Percentiles rank a stretch among this genome's conserved stretches.
phyloP scores from a whole-genome alignment of 768 basidiomycete species.

The Suillus plorans region DNA sequence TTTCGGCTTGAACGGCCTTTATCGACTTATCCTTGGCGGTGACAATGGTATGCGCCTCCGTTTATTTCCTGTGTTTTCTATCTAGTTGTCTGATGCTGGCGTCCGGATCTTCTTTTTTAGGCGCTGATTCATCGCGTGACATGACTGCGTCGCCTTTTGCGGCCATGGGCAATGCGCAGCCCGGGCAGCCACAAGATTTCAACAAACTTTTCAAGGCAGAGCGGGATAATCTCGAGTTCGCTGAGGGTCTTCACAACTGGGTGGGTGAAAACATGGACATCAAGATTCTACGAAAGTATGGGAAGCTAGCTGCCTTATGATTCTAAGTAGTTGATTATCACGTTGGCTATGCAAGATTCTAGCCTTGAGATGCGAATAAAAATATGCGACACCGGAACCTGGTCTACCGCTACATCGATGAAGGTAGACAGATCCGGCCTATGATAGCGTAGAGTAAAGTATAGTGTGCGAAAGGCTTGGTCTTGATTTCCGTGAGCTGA shows the following conservation, averaged over 20 bases:
- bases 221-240: constrained; percentile 88
- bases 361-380: constrained; percentile 12
- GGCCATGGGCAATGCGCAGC: constrained; percentile 42
- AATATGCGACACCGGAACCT: constrained; percentile 21
- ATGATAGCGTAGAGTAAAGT: constrained; percentile 15
- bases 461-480: constrained; percentile 9
- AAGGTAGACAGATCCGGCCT: constrained; percentile 24
- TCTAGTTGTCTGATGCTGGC: constrained; percentile 16
- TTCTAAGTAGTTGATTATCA: constrained; percentile 20
- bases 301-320: constrained; percentile 52
- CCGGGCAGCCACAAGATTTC: constrained; percentile 76
- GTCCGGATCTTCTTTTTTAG: constrained; percentile 37
- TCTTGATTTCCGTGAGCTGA: constrained; percentile 4
- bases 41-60: constrained; percentile 70
- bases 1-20: constrained; percentile 95
- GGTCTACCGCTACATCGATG: constrained; percentile 25
- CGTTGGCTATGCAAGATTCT: constrained; percentile 10
- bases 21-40: constrained; percentile 87
- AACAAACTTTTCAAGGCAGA: constrained; percentile 90
- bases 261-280: constrained; percentile 78
- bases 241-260: constrained; percentile 86
- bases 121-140: constrained; percentile 76
- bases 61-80: constrained; percentile 6
- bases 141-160: constrained; percentile 74
- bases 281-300: constrained; percentile 75